A percentile compares a stretch with the other conserved stretches of the same genome.
These are phyloP conservation scores for Neonectria magnoliae DNA, from an alignment of 2,329 filamentous ascomycete genomes.

Conservation along the genomic window DNA sequence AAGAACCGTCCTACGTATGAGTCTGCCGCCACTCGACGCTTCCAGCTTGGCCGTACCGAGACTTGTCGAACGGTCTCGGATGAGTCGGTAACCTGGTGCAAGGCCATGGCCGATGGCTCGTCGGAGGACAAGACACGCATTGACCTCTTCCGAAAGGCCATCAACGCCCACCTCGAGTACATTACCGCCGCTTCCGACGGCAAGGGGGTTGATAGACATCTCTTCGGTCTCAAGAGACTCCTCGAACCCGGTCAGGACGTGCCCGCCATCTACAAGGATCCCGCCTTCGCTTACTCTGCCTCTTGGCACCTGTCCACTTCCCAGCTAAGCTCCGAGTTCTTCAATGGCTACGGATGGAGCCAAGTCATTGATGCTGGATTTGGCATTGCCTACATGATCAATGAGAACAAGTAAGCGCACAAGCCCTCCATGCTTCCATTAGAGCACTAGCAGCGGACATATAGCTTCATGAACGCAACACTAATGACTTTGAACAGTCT, in stretches of 20 bases:
- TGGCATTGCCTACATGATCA: conserved; percentile 99
- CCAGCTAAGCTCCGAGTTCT: conserved; percentile 95
- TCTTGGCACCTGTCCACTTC: conserved; percentile 91
- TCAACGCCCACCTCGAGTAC: conserved; percentile 87
- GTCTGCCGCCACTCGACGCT: conserved; percentile 91
- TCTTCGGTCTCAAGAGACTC: conserved; percentile 96
- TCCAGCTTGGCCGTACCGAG: conserved; percentile 96
- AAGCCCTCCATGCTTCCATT: background rate
- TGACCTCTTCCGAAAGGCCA: conserved; percentile 82
- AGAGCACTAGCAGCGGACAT: background rate
- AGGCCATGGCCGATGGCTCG: conserved; percentile 79
- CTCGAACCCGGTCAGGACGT: conserved; percentile 82
- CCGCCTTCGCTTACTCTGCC: conserved; percentile 82
- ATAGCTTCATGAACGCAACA: background rate
- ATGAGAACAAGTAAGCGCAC: conserved; percentile 83
- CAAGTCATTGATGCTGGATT: conserved; percentile 97
- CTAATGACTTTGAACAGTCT: conserved; percentile 65
- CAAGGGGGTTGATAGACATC: conserved; percentile 92
- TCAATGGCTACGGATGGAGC: conserved; percentile 99
- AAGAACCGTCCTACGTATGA: conserved; percentile 98
- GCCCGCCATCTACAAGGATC: conserved; percentile 86
- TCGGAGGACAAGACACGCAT: conserved; percentile 72
- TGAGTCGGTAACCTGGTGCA: conserved; percentile 90
- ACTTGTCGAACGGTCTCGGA: conserved; percentile 94
- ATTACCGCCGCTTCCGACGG: conserved; percentile 90